Evolutionary conservation across 2,329 filamentous ascomycete species (phyloP), one percentile per base, ranked within the genome.

Genomic region (Pyrenophora tritici-repentis): DNA sequence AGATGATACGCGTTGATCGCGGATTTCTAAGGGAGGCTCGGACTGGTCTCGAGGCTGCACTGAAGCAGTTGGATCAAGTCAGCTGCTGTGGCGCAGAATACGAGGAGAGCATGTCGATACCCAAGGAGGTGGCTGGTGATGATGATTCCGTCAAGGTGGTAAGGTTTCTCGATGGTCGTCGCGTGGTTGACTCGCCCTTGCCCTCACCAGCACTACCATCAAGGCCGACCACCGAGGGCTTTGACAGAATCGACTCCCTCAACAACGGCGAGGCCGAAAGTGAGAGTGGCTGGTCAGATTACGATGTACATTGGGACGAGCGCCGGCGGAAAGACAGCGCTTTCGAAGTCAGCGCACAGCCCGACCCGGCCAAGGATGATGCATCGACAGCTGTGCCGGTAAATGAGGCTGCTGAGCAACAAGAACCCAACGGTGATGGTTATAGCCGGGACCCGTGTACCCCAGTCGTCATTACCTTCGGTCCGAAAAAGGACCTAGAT

Each of bases 241-340:
- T 24, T 22, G 17, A 22, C 17, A 12, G 38, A n/a, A 14, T 26
- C 12, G 37, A 35, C 22, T 22, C 43, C 1, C 33, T 38, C 32
- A 24, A 29, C n/a, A 14, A 38, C 4, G 33, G 13, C 12, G n/a
- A 16, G 3, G 12, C 14, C 17, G 18, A 36, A n/a, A 31, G 26
- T 4, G 17, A 24, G 8, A 14, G 36, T 14, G 16, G 13, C 14
- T 18, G 17, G 26, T 9, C 26, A 26, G 14, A 49, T n/a, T 44
- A 17, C 6, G 14, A 26, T 20, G 8, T 8, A n/a, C 26, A 17
- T 31, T 12, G 6, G 13, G 20, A 26, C 17, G 29, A 17, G 9
- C 20, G 14, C 6, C 41, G 33, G 20, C 40, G 47, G 13, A 50
- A 50, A 13, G 47, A 45, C 10, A 40, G 47, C 13, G 47, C 20